These are phyloP conservation scores for Sanghuangporus weigelae DNA, from an alignment of 1,284 basidiomycete species.

Conservation along the genomic window DNA sequence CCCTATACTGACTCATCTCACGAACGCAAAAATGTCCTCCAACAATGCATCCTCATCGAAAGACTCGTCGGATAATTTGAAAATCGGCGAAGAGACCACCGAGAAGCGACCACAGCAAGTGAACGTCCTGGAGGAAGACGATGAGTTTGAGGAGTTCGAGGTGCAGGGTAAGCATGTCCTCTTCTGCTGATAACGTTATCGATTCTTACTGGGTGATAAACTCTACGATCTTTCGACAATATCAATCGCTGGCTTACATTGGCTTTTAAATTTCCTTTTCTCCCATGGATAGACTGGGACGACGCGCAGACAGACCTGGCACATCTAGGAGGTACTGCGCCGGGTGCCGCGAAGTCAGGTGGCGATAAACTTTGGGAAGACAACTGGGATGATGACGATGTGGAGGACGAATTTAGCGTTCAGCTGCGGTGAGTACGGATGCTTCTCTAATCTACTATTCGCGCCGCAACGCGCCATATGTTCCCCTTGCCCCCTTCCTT, in stretches of 20 bases:
- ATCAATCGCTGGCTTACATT: too few relatives aligned
- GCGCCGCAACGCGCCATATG: not conserved
- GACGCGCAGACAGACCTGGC: constrained; percentile 78
- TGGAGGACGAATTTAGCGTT: constrained; percentile 95
- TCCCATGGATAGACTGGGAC: constrained; percentile 63
- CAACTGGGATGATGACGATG: constrained; percentile 99
- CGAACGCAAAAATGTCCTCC: constrained; percentile 7
- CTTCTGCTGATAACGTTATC: not conserved
- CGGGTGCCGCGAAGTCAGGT: constrained; percentile 66
- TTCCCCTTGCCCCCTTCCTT: not conserved
- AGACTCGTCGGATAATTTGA: constrained; percentile 4
- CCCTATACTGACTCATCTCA: not conserved
- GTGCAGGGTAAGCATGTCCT: constrained; percentile 48
- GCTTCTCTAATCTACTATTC: not conserved
- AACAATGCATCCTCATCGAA: constrained; percentile 14
- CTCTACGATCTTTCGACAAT: too few relatives aligned
- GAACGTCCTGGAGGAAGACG: constrained; percentile 77
- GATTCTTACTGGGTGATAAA: not conserved
- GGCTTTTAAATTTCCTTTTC: too few relatives aligned
- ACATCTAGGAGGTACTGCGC: constrained; percentile 65
- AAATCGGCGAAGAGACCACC: constrained; percentile 9
- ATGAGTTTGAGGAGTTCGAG: constrained; percentile 79
- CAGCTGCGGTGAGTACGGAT: constrained; percentile 74
- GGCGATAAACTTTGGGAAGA: constrained; percentile 96
- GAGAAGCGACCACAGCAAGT: constrained; percentile 37